Percentiles rank a stretch among this genome's conserved stretches.
Conservation (phyloP, 2,329 filamentous ascomycete species). For the Colletotrichum sp. region DNA sequence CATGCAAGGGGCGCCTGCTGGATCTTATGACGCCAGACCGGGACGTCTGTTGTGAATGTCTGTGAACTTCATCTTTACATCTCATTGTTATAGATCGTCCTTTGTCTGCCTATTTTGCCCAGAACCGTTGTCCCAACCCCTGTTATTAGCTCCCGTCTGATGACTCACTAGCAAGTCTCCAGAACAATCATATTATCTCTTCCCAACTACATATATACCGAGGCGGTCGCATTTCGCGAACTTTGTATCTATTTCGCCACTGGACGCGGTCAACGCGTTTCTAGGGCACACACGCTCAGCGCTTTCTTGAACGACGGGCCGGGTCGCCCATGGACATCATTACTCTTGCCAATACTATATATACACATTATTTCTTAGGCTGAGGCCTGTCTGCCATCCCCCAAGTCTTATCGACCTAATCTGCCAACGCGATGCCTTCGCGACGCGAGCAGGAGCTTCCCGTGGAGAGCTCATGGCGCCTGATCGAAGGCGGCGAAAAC, state of each 20-base stretch:
- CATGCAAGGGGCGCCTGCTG: slow-evolving; percentile 15
- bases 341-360: background rate
- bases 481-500: slow-evolving; percentile 64
- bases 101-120: slow-evolving; percentile 12
- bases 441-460: slow-evolving; percentile 35
- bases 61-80: slow-evolving; percentile 3
- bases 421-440: slow-evolving; percentile 7
- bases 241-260: slow-evolving; percentile 7
- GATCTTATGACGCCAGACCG: slow-evolving; percentile 21
- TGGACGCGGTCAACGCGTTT: slow-evolving; percentile 5
- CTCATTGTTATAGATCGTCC: background rate
- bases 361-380: background rate
- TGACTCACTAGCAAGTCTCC: slow-evolving; percentile 12
- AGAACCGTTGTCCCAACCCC: slow-evolving; percentile 3
- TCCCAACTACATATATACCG: background rate
- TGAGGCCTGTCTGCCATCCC: background rate
- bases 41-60: background rate
- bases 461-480: slow-evolving; percentile 63
- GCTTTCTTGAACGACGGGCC: background rate
- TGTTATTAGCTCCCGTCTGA: background rate
- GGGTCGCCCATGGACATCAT: background rate
- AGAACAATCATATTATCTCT: background rate
- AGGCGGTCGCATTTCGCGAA: background rate
- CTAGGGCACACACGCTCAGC: background rate
- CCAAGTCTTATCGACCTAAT: background rate